Evolutionary conservation across 2,329 filamentous ascomycete genomes (phyloP), one percentile per base, ranked within the genome.

Genomic region (Hypoxylon sp.): DNA sequence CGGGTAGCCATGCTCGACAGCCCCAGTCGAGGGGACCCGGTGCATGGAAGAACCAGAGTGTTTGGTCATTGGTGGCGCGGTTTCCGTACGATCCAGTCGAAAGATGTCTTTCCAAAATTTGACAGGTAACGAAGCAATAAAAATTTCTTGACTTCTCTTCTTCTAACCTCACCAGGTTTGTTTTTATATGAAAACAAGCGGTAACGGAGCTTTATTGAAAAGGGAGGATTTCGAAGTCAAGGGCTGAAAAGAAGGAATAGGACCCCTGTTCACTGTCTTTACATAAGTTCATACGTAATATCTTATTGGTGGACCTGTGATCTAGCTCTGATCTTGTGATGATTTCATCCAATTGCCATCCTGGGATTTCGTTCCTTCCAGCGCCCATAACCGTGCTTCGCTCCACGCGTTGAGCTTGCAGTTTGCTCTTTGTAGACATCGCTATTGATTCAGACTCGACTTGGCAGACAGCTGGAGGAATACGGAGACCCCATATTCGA

Each of bases 1-100:
- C 1, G 92, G 92, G 79, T 92, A 94, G 70, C 84, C 85, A 72
- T 83, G 70, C 42, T 78, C 76, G 59, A 76, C 75, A 22, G 73
- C 73, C 31, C 76, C 77, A 4, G 75, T 71, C 33, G 77, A 78
- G 22, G 77, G 77, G 46, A 79, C 74, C 17, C 77, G 73, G 63
- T 76, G 77, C 65, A 74, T 72, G 44, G 73, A 73, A 63, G 37
- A 70, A 13, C 59, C 55, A 39, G 58, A 48, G 10, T 73, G 63
- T 14, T 71, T 74, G 50, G 67, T 73, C 72, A 73, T 75, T 67
- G 65, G 13, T 59, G 42, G 24, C 22, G 37, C 10, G 50, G 8
- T 55, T 14, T 39, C 56, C 57, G 39, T 54, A 61, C 39, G 54
- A 55, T 51, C 55, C 39, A 37, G 37, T 31, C 9, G 33, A 60